Conservation (phyloP, 306 rosid genomes). For the Malus sieversii region DNA sequence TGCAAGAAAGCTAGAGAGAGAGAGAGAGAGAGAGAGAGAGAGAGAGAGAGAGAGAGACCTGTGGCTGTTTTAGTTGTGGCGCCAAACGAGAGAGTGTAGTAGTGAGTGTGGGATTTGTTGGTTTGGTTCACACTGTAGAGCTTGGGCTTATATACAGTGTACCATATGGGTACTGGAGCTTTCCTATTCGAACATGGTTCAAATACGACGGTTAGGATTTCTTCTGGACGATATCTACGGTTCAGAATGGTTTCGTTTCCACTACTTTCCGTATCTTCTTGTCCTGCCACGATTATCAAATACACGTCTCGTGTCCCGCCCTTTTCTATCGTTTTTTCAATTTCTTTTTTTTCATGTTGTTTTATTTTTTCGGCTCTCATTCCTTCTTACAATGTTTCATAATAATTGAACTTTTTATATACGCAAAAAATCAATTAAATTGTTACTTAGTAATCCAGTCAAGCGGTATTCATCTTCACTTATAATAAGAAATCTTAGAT, state of each 20-base stretch:
- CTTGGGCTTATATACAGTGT: not conserved
- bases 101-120: not conserved
- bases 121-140: not conserved
- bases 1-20: not conserved
- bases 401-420: too few relatives aligned
- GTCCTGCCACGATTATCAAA: too few relatives aligned
- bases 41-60: slow-evolving; percentile 9
- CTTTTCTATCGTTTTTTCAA: too few relatives aligned
- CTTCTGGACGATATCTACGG: not conserved
- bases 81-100: not conserved
- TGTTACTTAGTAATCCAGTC: too few relatives aligned
- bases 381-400: too few relatives aligned
- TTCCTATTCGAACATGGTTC: not conserved
- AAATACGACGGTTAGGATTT: not conserved
- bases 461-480: too few relatives aligned
- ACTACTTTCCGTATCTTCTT: not conserved
- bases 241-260: not conserved
- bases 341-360: too few relatives aligned
- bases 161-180: not conserved
- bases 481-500: too few relatives aligned
- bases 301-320: too few relatives aligned
- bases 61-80: slow-evolving; percentile 25
- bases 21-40: not conserved
- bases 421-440: too few relatives aligned
- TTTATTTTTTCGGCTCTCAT: too few relatives aligned